A percentile compares a stretch with the other conserved stretches of the same genome.
These are phyloP conservation scores for Dittrichia graveolens DNA, from an alignment of 129 eudicot genomes.

Conservation along the genomic window DNA sequence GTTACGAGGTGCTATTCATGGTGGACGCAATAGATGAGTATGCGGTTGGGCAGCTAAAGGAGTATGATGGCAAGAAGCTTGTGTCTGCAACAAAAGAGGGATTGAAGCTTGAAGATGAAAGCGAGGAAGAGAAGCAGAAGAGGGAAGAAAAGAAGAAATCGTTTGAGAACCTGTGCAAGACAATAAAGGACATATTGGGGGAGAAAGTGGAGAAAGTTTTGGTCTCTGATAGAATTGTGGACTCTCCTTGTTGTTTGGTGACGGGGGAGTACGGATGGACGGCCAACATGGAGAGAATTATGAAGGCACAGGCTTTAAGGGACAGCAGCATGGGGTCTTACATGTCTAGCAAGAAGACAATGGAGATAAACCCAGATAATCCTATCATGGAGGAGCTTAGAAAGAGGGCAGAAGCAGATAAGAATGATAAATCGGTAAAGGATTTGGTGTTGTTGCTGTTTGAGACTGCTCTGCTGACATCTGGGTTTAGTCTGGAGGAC, in stretches of 20 bases:
- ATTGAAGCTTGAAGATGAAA: conserved; percentile 77
- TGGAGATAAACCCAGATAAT: conserved; percentile 94
- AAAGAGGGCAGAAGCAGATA: conserved; percentile 83
- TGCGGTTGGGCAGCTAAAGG: conserved; percentile 82
- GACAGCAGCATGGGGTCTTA: conserved; percentile 85
- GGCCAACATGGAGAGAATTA: conserved; percentile 91
- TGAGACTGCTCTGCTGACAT: conserved; percentile 82
- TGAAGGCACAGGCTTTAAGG: conserved; percentile 90
- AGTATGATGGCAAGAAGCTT: conserved; percentile 82
- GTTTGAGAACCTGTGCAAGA: conserved; percentile 81
- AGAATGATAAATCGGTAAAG: conserved; percentile 79
- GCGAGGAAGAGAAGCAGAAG: conserved; percentile 76
- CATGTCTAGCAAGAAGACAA: conserved; percentile 95
- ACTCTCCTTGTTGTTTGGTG: conserved; percentile 87
- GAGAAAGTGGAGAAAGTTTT: conserved; percentile 84
- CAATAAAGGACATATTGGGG: conserved; percentile 70
- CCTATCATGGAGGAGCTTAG: conserved; percentile 91
- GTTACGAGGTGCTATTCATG: conserved; percentile 81
- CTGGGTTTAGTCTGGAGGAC: conserved; percentile 88
- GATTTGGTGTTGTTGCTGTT: conserved; percentile 71
- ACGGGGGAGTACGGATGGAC: conserved; percentile 94
- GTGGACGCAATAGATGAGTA: conserved; percentile 92
- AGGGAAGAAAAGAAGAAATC: conserved; percentile 88
- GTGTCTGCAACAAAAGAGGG: conserved; percentile 91
- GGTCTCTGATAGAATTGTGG: conserved; percentile 84